Evolutionary conservation across 164 flowering plant species (phyloP), one percentile per base, ranked within the genome.

Genomic region (Nymphaea thermarum): DNA sequence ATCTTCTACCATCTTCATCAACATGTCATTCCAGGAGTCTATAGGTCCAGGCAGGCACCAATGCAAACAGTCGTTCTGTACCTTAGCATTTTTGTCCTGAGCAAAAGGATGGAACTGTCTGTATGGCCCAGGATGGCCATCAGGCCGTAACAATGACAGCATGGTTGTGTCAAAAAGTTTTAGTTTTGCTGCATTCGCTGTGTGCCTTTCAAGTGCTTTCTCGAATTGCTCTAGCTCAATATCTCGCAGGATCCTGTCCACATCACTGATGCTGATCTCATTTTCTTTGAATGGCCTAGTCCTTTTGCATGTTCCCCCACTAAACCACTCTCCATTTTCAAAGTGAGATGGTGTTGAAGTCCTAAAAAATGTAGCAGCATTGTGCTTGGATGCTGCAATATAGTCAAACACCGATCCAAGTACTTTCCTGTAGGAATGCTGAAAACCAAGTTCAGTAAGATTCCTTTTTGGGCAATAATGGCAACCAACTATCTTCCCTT

Each of bases 31-130:
- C 96, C 90, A 89, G 47, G 82, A 70, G 66, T 92, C 96, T 4
- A 92, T 86, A 2, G 98, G 98, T 15, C 98, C 96, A 0, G 98
- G 96, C 70, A 90, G 71, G 77, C 98, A 90, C 98, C 98, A 93
- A 70, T 91, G 97, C 73, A 93, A 61, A 71, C 98, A 93, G 63
- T 93, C 98, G 70, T 79, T 81, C 65, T 76, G 82, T 15, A 85
- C 83, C 25, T 42, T 70, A 0, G 82, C 84, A 6, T 83, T 80
- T 66, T 80, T 76, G 64, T 71, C 84, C 67, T 77, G n/a, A 0
- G 86, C 85, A 65, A 89, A 91, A 6, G 99, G 97, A 60, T 84
- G 74, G 65, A 77, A 82, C 15, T 78, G 67, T 72, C 91, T 70
- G 71, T 86, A 93, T 0, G 96, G 86, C 14, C 97, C 97, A 1